phyloP scores from a whole-genome alignment of 257 asterid genomes.

The Primulina tabacum region DNA sequence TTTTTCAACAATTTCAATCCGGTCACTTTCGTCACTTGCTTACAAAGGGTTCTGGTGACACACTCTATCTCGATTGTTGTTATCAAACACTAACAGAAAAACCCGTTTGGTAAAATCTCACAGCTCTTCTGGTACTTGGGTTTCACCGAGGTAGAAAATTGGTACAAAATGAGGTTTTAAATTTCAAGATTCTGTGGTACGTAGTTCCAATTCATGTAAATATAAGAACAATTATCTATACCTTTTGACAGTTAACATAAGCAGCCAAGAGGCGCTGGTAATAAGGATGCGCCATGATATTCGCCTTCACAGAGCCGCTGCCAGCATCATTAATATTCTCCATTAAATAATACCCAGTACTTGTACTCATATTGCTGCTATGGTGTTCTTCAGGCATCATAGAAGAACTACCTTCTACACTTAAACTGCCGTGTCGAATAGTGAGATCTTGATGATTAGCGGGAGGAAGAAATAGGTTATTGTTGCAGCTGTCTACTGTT shows the following conservation, averaged over 20 bases:
- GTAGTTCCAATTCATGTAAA: neutral
- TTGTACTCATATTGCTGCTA: constrained; percentile 24
- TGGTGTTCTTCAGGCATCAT: constrained; percentile 39
- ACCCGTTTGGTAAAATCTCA: no score
- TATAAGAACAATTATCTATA: neutral
- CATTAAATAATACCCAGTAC: constrained; percentile 62
- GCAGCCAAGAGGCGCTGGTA: constrained; percentile 83
- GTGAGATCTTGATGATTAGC: constrained; percentile 19
- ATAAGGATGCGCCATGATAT: constrained; percentile 91
- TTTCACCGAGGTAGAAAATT: no score
- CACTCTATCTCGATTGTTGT: neutral
- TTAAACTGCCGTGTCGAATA: constrained; percentile 17
- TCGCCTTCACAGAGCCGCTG: constrained; percentile 50
- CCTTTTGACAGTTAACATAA: constrained; percentile 87
- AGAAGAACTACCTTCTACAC: constrained; percentile 27
- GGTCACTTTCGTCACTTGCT: constrained; percentile 23
- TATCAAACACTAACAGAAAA: neutral
- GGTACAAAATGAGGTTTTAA: neutral
- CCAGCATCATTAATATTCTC: constrained; percentile 35
- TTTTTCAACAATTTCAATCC: neutral
- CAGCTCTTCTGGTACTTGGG: no score
- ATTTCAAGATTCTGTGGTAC: neutral
- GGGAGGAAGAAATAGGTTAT: constrained; percentile 39
- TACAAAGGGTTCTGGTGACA: neutral
- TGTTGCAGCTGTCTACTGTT: constrained; percentile 24